Base-by-base conservation (phyloP, 768 basidiomycete species). In the Leccinum incarnatum region DNA sequence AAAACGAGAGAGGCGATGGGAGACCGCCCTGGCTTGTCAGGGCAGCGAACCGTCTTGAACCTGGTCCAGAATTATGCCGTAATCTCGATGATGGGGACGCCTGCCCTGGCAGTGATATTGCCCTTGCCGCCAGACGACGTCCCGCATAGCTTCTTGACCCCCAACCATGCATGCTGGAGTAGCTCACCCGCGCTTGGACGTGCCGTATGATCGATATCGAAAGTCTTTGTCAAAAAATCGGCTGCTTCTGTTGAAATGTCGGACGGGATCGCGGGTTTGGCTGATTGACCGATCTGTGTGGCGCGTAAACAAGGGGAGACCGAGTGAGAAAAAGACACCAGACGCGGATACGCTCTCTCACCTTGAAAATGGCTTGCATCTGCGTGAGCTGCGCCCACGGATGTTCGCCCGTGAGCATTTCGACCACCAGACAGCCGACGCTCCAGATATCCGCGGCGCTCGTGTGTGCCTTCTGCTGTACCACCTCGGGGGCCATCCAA, bases 401-500 rank as follows among this genome's bases (percentile, higher is more conserved):
- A 70, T 95, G 95, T 68, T 94, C 90, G 2, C 95, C 94, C 0
- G 95, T 98, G 55, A 97, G 78, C 95, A 98, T 98, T 74, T 98
- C 95, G 12, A 98, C 93, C 25, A 97, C 88, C 50, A 98, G 76
- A 72, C 95, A 96, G 2, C 95, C 95, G 1, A 98, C 88, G 70
- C 91, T 93, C 95, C 95, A 98, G 55, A 97, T 95, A 71, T 97
- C 95, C 6, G 95, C 94, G 69, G 95, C 95, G 60, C 80, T 82
- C 10, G 94, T 95, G 69, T 97, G 93, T 0, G 87, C 84, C 25
- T 88, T 94, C 76, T 99, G 97, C 69, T 95, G 95, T 59, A 98
- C 97, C 19, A 98, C 94, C 74, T 98, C 96, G 0, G 96, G 96
- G 0, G 96, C 96, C 96, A 98, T 98, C 96, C 96, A 98, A 75